Evolutionary conservation across 2,329 filamentous ascomycete genomes (phyloP), one percentile per base, ranked within the genome.

Genomic region (Trichophyton benhamiae): DNA sequence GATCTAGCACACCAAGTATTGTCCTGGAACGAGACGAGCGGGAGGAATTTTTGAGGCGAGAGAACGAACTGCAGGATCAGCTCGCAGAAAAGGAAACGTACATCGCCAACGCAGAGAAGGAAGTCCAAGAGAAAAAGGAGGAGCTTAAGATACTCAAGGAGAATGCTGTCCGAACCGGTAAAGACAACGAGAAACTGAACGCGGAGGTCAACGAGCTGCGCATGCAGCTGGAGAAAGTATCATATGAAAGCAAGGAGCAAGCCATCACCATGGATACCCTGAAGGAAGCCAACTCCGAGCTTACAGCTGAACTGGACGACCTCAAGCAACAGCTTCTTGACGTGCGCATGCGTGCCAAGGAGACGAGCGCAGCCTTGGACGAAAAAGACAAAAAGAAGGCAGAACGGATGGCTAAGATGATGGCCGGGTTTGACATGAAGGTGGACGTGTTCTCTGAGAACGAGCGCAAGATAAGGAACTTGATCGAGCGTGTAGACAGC

Each of bases 331-430:
- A 96, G 71, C 84, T 99, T 59, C 81, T 97, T 17, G 91, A 97
- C 73, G 91, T 94, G 55, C 92, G 92, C 78, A 96, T 97, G 88
- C 94, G 86, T 67, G 91, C 92, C 62, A 95, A 94, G 78, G 94
- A 97, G 77, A 92, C 88, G 1, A 91, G 84, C 52, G 91, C 91
- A 7, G 87, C 90, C 15, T 78, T 95, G 20, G 92, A 97, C 68
- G 94, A 97, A 76, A 99, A 99, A 81, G 95, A 97, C 77, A 92
- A 91, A 80, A 91, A 91, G 78, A 99, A 99, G 82, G 90, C 91
- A 0, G 94, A 99, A 78, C 94, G 95, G 77, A 99, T 99, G 94
- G 94, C 94, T 49, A 89, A 96, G 82, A 99, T 99, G 94, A 96
- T 99, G 92, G 94, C 94, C 63, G 91, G 92, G 2, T 97, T 99